Base-by-base conservation (phyloP, 352 stramenopile species). In the Phytophthora citrophthora region DNA sequence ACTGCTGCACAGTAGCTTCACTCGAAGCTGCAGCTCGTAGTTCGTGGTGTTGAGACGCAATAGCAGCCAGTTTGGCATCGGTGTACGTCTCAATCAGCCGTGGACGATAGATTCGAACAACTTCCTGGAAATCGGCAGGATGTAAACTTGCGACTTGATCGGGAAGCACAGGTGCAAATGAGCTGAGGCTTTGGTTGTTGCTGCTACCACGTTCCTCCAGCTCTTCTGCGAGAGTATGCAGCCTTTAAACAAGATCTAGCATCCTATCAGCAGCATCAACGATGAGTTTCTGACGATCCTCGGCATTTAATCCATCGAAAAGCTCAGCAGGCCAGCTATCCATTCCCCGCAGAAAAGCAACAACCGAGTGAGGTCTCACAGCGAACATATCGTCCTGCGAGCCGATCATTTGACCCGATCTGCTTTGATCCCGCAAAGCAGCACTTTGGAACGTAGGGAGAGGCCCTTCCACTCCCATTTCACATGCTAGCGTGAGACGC, bases 401-500 rank as follows among this genome's bases (percentile, higher is more conserved):
- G 13, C 52, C 51, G 24, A 72, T 63, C 58, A 44, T 52, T 29
- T 58, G 49, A 27, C 46, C 44, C 15, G 36, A 18, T 13, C 34
- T 6, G 12, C 40, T 68, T 5, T 55, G 58, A 44, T 69, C 40
- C 3, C 52, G 59, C 29, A 72, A 44, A 48, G 64, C 47, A 53
- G 64, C 46, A 55, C 59, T 52, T 41, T 72, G 58, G 10, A 61
- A 64, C 16, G 53, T 52, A 27, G 58, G 59, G 7, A 72, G 41
- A 15, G 64, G 64, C 23, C 64, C 64, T 45, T 72, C 58, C 13
- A 72, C 61, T 44, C 58, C 64, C 29, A 68, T 29, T n/a, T 69
- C 60, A 23, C 38, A 52, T 13, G 51, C 52, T 16, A 72, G 24
- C 7, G 58, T 59, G 40, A 72, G 52, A 16, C 64, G 47, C 6